phyloP scores from a whole-genome alignment of 2,329 filamentous ascomycete genomes.

The Boeremia exigua region DNA sequence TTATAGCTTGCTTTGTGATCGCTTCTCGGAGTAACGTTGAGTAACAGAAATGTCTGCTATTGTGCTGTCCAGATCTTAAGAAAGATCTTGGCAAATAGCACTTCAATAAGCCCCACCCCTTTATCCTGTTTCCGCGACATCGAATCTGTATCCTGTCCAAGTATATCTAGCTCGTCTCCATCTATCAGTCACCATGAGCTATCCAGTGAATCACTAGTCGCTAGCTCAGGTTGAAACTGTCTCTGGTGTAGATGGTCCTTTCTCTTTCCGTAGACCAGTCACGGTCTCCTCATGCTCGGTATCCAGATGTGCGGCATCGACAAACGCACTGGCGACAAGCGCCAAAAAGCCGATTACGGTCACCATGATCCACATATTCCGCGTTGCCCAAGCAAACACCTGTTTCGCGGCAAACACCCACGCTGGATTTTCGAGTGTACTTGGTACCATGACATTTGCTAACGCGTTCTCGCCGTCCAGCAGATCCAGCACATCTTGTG shows the following conservation, averaged over 20 bases:
- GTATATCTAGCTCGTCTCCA: too few species aligned
- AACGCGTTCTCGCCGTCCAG: slow-evolving; percentile 66
- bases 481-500: slow-evolving; percentile 53
- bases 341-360: slow-evolving; percentile 49
- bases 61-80: too few species aligned
- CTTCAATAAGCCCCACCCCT: too few species aligned
- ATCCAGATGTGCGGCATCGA: slow-evolving; percentile 49
- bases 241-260: not conserved
- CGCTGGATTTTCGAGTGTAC: slow-evolving; percentile 53
- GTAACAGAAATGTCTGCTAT: too few species aligned
- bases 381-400: slow-evolving; percentile 52
- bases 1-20: too few species aligned
- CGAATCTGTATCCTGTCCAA: too few species aligned
- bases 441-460: slow-evolving; percentile 64
- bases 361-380: slow-evolving; percentile 58
- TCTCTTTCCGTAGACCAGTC: slow-evolving; percentile 51
- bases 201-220: not conserved
- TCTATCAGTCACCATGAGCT: not conserved
- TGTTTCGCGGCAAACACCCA: slow-evolving; percentile 53
- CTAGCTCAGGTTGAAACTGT: not conserved
- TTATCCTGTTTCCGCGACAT: too few species aligned
- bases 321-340: slow-evolving; percentile 47
- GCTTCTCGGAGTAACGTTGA: too few species aligned
- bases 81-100: too few species aligned
- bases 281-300: slow-evolving; percentile 55